A percentile compares a stretch with the other conserved stretches of the same genome.
These are phyloP conservation scores for Handroanthus guayacan DNA, from an alignment of 257 asterid species.

Conservation along the genomic window DNA sequence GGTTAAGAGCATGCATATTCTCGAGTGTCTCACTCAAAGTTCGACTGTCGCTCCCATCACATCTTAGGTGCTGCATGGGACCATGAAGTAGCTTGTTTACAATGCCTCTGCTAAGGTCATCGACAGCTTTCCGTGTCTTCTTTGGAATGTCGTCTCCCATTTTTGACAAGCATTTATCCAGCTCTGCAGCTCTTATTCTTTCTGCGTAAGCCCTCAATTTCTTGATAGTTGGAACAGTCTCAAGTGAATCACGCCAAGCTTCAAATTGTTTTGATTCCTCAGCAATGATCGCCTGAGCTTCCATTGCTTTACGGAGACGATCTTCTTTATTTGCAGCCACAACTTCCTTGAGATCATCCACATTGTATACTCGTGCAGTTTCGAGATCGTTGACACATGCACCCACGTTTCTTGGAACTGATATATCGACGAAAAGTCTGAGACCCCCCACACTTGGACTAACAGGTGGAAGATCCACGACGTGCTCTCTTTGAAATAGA, in stretches of 20 bases:
- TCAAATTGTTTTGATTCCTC: constrained; percentile 90
- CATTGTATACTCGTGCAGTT: constrained; percentile 78
- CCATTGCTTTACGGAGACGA: constrained; percentile 86
- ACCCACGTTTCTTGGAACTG: constrained; percentile 94
- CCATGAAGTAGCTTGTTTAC: constrained; percentile 95
- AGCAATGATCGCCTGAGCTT: constrained; percentile 78
- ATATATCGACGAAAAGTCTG: constrained; percentile 83
- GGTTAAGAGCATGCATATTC: constrained; percentile 89
- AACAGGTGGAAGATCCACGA: constrained; percentile 58
- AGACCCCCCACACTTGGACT: constrained; percentile 52
- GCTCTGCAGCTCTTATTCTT: constrained; percentile 81
- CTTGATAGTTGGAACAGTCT: constrained; percentile 95
- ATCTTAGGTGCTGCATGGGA: constrained; percentile 97
- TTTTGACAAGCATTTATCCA: constrained; percentile 87
- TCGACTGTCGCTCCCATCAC: constrained; percentile 94
- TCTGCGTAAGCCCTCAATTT: constrained; percentile 92
- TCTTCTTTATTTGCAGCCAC: constrained; percentile 97
- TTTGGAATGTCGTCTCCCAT: constrained; percentile 92
- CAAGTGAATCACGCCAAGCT: constrained; percentile 95
- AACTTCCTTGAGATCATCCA: constrained; percentile 93
- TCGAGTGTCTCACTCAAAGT: constrained; percentile 93
- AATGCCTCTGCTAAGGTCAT: constrained; percentile 89
- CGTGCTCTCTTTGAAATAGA: constrained; percentile 71
- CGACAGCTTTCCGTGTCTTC: constrained; percentile 80
- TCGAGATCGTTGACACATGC: constrained; percentile 76